Percentiles rank a stretch among this genome's conserved stretches.
Conservation (phyloP, 352 stramenopile genomes). For the Phytopythium mirpurense region DNA sequence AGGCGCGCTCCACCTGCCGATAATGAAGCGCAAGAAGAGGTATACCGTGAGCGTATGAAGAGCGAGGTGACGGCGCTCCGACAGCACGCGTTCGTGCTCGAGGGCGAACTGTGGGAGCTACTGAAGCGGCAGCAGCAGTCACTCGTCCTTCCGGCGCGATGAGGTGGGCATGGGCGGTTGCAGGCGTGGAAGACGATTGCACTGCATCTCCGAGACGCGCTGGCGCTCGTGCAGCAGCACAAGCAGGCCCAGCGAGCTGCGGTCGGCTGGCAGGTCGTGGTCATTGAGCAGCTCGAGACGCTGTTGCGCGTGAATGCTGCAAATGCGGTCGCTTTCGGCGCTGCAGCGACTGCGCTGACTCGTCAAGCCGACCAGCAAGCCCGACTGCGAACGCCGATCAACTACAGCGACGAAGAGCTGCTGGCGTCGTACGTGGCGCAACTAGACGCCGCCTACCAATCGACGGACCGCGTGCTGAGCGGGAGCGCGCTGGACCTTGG, state of each 20-base stretch:
- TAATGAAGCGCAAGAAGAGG: conserved; percentile 6
- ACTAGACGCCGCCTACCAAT: neutral
- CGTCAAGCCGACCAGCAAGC: neutral
- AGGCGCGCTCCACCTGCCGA: neutral
- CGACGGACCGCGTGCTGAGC: conserved; percentile 4
- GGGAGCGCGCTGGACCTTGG: neutral
- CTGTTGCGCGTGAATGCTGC: neutral
- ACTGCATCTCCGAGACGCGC: conserved; percentile 1
- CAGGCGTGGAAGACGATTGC: conserved; percentile 1
- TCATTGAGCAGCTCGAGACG: conserved; percentile 1
- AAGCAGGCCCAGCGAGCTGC: neutral
- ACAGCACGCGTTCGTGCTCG: conserved; percentile 5
- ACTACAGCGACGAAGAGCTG: conserved; percentile 4
- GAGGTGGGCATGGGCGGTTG: neutral
- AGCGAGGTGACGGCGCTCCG: conserved; percentile 1
- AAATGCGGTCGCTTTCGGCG: neutral
- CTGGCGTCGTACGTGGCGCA: conserved; percentile 1
- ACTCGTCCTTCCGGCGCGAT: neutral
- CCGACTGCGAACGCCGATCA: neutral
- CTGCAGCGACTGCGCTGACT: neutral
- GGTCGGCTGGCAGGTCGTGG: neutral
- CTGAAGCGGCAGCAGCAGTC: neutral
- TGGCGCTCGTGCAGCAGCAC: neutral
- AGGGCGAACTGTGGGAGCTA: neutral
- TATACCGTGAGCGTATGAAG: conserved; percentile 6